Conservation (phyloP, 169 alveolate genomes). For the Plasmodium vinckei region DNA sequence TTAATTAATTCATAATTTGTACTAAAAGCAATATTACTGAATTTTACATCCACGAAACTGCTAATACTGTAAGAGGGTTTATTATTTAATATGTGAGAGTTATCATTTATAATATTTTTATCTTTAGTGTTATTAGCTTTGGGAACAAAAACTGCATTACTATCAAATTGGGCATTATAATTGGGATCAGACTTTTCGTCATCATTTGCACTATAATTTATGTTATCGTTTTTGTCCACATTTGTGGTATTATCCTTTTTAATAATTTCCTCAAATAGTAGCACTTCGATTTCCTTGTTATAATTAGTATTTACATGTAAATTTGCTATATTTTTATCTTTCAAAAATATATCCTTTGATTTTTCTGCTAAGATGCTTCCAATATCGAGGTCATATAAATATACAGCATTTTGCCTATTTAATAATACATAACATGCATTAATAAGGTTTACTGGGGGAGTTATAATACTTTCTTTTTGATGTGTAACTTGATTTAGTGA, state of each 20-base stretch:
- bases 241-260: neutral
- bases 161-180: neutral
- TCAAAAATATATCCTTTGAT: neutral
- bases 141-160: neutral
- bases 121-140: neutral
- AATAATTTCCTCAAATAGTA: slow-evolving; percentile 16
- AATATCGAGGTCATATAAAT: slow-evolving; percentile 20
- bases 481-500: neutral
- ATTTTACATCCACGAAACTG: slow-evolving; percentile 57
- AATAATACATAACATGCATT: slow-evolving; percentile 48
- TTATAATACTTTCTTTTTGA: neutral
- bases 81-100: neutral
- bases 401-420: slow-evolving; percentile 12
- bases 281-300: slow-evolving; percentile 58
- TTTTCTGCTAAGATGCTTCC: slow-evolving; percentile 24
- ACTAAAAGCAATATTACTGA: slow-evolving; percentile 61
- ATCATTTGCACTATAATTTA: neutral
- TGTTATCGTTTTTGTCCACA: neutral
- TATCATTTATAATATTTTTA: neutral
- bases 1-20: slow-evolving; percentile 66
- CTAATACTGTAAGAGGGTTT: slow-evolving; percentile 1
- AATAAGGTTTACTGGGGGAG: neutral
- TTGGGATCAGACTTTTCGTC: neutral
- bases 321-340: slow-evolving; percentile 16
- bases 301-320: slow-evolving; percentile 28